These are phyloP conservation scores for Exobasidium rhododendri DNA, from an alignment of 1,284 basidiomycete species.

Conservation along the genomic window DNA sequence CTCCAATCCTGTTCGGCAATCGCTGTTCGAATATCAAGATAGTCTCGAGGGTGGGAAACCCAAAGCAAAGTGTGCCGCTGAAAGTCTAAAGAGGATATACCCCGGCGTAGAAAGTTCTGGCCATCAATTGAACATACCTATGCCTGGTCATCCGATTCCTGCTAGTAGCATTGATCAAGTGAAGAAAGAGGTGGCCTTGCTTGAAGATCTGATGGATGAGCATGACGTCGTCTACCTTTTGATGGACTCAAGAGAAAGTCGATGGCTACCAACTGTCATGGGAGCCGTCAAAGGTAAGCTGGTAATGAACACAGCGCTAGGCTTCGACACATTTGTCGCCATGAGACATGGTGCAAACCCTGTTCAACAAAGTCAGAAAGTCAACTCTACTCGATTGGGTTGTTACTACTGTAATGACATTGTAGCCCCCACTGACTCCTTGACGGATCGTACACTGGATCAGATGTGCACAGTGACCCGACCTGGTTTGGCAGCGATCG, in stretches of 20 bases:
- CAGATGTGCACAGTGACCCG: slow-evolving; percentile 99
- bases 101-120: slow-evolving; percentile 82
- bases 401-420: slow-evolving; percentile 99
- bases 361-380: slow-evolving; percentile 10
- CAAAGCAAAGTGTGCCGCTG: slow-evolving; percentile 88
- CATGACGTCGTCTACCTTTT: slow-evolving; percentile 89
- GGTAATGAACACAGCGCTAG: slow-evolving; percentile 86
- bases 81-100: slow-evolving; percentile 79
- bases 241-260: slow-evolving; percentile 95
- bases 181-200: slow-evolving; percentile 66
- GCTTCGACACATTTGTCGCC: slow-evolving; percentile 92
- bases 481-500: slow-evolving; percentile 90
- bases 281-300: slow-evolving; percentile 80
- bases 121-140: slow-evolving; percentile 75
- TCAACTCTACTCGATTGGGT: slow-evolving; percentile 59
- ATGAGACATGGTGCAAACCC: slow-evolving; percentile 85
- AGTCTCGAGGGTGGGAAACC: slow-evolving; percentile 88
- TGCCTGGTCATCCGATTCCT: slow-evolving; percentile 91
- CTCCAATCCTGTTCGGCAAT: slow-evolving; percentile 94
- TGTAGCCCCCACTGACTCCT: slow-evolving; percentile 90
- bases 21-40: slow-evolving; percentile 90
- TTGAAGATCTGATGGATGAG: slow-evolving; percentile 73
- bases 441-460: slow-evolving; percentile 89
- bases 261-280: slow-evolving; percentile 90
- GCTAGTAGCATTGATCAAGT: slow-evolving; percentile 61